Evolutionary conservation across 768 basidiomycete genomes (phyloP).

Genomic region (Tephrocybe rancida): DNA sequence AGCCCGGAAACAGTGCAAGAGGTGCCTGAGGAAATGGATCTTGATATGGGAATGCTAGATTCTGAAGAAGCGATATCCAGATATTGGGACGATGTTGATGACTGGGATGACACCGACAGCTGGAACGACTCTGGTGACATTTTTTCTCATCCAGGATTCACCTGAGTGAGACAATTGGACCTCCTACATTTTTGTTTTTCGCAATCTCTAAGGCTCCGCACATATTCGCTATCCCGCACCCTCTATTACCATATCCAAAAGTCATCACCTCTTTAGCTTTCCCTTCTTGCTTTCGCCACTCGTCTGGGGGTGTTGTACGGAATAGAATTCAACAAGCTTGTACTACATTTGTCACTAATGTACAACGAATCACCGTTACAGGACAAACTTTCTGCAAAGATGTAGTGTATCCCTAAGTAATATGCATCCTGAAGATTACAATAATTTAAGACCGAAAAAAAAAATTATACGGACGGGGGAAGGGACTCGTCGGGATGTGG

Average conservation of each 20-base stretch:
- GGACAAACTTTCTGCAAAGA: background rate
- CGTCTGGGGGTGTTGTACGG: too few relatives aligned
- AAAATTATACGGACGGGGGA: constrained; percentile 1
- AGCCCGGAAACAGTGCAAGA: background rate
- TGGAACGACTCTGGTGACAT: background rate
- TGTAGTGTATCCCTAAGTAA: background rate
- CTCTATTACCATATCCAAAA: too few relatives aligned
- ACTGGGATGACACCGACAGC: background rate
- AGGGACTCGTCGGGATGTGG: background rate
- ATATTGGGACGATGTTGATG: constrained; percentile 10
- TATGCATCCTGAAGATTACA: background rate
- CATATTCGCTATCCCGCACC: too few relatives aligned
- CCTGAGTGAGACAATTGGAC: too few relatives aligned
- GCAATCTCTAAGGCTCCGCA: too few relatives aligned
- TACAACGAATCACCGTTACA: background rate
- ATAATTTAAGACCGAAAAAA: background rate
- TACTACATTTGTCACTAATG: background rate
- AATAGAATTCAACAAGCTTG: too few relatives aligned
- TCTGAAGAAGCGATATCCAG: constrained; percentile 21
- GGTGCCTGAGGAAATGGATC: background rate
- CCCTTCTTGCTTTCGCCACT: too few relatives aligned
- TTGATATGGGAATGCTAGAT: constrained; percentile 21
- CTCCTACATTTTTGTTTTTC: too few relatives aligned
- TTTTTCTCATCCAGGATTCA: background rate
- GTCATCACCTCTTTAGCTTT: too few relatives aligned